Base-by-base conservation (phyloP, 495 filamentous ascomycete species). In the Xylaria intraflava region DNA sequence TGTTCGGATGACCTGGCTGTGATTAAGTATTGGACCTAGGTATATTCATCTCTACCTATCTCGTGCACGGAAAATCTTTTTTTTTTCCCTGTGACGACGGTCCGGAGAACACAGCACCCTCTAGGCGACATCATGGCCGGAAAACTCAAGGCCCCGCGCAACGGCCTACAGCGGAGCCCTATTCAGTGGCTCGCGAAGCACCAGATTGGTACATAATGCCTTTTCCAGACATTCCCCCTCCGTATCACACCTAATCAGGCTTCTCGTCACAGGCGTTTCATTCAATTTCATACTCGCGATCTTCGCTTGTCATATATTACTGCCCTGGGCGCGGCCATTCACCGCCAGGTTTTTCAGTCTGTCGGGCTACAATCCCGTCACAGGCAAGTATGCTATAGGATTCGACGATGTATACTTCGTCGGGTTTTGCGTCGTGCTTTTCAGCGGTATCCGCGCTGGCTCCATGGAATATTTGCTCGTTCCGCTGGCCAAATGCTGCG, bases 341-440 rank as follows among this genome's bases (percentile, higher is more conserved):
- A 85, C 83, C 38, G 70, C 75, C 39, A 85, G 81, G 26, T 87
- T 88, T 64, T 85, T 86, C 66, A 69, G 73, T 51, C 69, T 89
- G 33, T 83, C 82, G 31, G 84, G 88, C 67, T 78, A 84, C 64
- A 74, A 85, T 47, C 63, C 74, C 10, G 55, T 65, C 3, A 70
- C 76, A 2, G 77, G 74, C 30, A 64, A 71, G 19, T 89, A 87
- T 62, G 72, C 76, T 8, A 78, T 78, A 51, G 83, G 84, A 38
- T 73, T 72, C 69, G 76, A 86, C 63, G 86, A 90, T 68, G 52
- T 85, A 22, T 82, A 77, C 61, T 79, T 87, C 49, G 81, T 89
- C 46, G 60, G 69, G 19, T 83, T 80, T 53, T 84, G 83, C 69
- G 75, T 83, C 38, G 69, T 89, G 50, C 71, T 81, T 19, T 83